phyloP scores from a whole-genome alignment of 352 stramenopile species.

The Pythium periplocum region DNA sequence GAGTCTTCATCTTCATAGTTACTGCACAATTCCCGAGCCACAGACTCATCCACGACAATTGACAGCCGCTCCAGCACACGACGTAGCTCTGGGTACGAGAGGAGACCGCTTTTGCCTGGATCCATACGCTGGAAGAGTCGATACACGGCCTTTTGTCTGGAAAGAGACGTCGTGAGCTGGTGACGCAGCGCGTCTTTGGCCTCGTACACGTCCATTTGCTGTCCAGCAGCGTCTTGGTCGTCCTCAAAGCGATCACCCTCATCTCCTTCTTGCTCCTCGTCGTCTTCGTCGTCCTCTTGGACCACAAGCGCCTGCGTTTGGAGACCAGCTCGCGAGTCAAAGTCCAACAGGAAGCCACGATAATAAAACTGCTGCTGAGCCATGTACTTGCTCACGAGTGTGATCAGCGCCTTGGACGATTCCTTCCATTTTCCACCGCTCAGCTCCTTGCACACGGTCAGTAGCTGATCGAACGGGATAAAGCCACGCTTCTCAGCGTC shows the following conservation, averaged over 20 bases:
- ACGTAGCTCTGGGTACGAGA: conserved; percentile 55
- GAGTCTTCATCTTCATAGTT: conserved; percentile 60
- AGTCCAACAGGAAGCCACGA: conserved; percentile 61
- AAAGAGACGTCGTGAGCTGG: conserved; percentile 37
- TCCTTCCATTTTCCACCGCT: conserved; percentile 29
- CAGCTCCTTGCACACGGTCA: conserved; percentile 32
- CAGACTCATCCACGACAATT: conserved; percentile 35
- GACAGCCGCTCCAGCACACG: conserved; percentile 55
- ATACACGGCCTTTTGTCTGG: conserved; percentile 48
- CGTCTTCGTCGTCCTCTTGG: conserved; percentile 43
- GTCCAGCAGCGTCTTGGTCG: neutral
- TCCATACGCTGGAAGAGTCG: conserved; percentile 61
- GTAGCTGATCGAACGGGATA: conserved; percentile 36
- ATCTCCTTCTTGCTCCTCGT: conserved; percentile 1
- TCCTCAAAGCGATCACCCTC: conserved; percentile 17
- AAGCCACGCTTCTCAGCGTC: conserved; percentile 53
- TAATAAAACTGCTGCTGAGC: conserved; percentile 60
- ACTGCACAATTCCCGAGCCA: conserved; percentile 30
- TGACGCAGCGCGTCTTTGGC: conserved; percentile 43
- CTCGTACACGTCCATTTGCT: conserved; percentile 36
- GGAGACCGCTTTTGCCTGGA: conserved; percentile 35
- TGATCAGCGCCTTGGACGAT: conserved; percentile 20
- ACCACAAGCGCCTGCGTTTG: conserved; percentile 49
- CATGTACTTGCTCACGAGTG: conserved; percentile 46
- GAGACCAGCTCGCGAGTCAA: conserved; percentile 40